Conservation (phyloP, 2,329 filamentous ascomycete genomes). For the Magnaporthales sp. region DNA sequence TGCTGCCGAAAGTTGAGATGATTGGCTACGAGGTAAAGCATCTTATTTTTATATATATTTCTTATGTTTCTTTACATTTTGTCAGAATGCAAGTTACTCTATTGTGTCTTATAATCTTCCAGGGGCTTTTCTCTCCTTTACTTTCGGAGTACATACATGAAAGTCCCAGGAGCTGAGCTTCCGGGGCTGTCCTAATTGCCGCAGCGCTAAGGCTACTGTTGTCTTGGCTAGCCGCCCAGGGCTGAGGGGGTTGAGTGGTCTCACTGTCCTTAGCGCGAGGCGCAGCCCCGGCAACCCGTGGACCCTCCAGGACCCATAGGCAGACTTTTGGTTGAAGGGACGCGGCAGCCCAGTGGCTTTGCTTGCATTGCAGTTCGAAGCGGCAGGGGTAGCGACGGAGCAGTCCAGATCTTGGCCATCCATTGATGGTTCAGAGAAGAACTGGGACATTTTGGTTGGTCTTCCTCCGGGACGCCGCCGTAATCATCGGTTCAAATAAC, state of each 20-base stretch:
- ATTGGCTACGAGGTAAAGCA: not conserved
- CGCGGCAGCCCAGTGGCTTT: conserved; percentile 1
- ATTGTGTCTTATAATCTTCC: too few relatives aligned
- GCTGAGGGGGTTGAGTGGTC: not conserved
- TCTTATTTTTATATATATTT: not conserved
- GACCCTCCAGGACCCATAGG: not conserved
- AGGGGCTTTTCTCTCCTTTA: too few relatives aligned
- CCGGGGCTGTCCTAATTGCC: not conserved
- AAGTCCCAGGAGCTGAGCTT: not conserved
- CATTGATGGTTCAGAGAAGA: not conserved
- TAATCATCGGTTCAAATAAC: not conserved
- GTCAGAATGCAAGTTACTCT: too few relatives aligned
- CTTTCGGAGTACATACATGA: not conserved
- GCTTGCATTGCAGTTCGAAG: not conserved
- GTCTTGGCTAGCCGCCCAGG: not conserved
- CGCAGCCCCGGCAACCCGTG: not conserved
- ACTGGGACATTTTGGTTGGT: not conserved
- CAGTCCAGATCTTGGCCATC: not conserved
- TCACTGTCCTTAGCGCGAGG: not conserved
- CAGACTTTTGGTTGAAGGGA: not conserved
- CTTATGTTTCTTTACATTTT: not conserved
- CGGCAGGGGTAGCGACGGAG: not conserved
- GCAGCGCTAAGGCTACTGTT: not conserved
- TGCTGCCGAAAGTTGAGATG: not conserved
- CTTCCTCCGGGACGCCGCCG: too few relatives aligned